phyloP scores from a whole-genome alignment of 441 rosid genomes.

The Corymbia calophylla region DNA sequence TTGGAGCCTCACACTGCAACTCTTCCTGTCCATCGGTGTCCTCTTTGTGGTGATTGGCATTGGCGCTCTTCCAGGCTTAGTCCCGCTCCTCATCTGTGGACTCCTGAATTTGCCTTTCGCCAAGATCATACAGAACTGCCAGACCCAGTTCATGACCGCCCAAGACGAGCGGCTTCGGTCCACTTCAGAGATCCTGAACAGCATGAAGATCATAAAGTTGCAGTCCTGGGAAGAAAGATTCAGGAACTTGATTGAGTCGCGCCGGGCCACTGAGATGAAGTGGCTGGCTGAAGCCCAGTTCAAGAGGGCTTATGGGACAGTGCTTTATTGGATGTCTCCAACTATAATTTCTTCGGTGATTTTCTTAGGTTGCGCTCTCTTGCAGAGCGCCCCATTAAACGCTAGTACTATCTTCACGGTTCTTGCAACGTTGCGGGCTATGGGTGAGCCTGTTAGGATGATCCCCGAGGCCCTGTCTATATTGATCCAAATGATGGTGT shows the following conservation, averaged over 20 bases:
- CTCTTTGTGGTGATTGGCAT: conserved; percentile 63
- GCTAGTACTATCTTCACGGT: conserved; percentile 88
- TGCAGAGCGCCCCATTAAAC: conserved; percentile 58
- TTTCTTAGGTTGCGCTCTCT: conserved; percentile 59
- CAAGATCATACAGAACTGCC: conserved; percentile 60
- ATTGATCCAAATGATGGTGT: conserved; percentile 76
- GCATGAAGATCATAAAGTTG: conserved; percentile 81
- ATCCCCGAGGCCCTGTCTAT: conserved; percentile 83
- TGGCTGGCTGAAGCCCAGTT: conserved; percentile 64
- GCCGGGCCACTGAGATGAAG: conserved; percentile 62
- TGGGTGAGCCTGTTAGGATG: conserved; percentile 71
- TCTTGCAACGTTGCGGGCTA: conserved; percentile 65
- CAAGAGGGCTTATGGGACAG: conserved; percentile 41
- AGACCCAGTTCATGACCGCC: conserved; percentile 62
- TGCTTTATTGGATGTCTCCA: conserved; percentile 77
- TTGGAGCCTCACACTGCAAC: conserved; percentile 62
- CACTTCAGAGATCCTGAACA: conserved; percentile 79
- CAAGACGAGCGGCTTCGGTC: conserved; percentile 69
- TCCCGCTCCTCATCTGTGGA: conserved; percentile 58
- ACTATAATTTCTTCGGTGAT: conserved; percentile 64
- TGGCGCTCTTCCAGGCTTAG: conserved; percentile 68
- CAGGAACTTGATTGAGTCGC: conserved; percentile 48
- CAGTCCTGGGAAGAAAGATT: conserved; percentile 93
- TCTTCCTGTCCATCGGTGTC: conserved; percentile 48
- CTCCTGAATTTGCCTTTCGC: conserved; percentile 78